These are phyloP conservation scores for Brachypodium distachyon DNA, from an alignment of 202 grass and related monocot genomes.

Conservation along the genomic window DNA sequence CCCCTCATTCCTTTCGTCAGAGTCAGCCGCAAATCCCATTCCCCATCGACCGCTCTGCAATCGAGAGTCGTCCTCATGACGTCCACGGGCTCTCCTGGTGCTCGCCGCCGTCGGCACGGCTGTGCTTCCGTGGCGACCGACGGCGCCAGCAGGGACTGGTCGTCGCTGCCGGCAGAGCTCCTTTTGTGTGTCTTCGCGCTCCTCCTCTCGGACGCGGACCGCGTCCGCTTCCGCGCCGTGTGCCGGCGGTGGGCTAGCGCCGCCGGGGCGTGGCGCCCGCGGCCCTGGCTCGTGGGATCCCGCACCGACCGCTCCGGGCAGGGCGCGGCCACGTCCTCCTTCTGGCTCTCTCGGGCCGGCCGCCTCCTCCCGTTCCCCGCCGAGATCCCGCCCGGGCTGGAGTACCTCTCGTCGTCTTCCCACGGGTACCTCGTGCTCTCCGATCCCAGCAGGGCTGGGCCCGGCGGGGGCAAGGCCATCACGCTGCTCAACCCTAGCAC, in stretches of 20 bases:
- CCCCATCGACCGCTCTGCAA: too few species aligned
- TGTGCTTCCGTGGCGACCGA: not conserved
- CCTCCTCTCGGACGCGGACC: constrained; percentile 29
- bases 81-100: not conserved
- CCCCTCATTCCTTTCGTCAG: not conserved
- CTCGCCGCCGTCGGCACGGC: not conserved
- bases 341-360: constrained; percentile 29
- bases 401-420: constrained; percentile 32
- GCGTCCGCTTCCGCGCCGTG: constrained; percentile 37
- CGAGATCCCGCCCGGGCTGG: constrained; percentile 13
- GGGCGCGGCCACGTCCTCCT: constrained; percentile 10
- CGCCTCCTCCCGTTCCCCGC: constrained; percentile 21
- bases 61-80: too few species aligned
- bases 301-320: constrained; percentile 27
- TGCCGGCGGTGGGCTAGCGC: constrained; percentile 20
- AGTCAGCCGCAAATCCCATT: not conserved
- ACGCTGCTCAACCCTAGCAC: constrained; percentile 28
- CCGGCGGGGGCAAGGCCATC: constrained; percentile 28
- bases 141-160: constrained; percentile 1
- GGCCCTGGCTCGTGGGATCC: constrained; percentile 42
- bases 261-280: constrained; percentile 12
- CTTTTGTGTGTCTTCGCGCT: constrained; percentile 17
- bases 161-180: constrained; percentile 27
- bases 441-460: not conserved
- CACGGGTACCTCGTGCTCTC: constrained; percentile 37